A percentile compares a stretch with the other conserved stretches of the same genome.
These are phyloP conservation scores for Aciculosporium take DNA, from an alignment of 2,329 filamentous ascomycete genomes.

Conservation along the genomic window DNA sequence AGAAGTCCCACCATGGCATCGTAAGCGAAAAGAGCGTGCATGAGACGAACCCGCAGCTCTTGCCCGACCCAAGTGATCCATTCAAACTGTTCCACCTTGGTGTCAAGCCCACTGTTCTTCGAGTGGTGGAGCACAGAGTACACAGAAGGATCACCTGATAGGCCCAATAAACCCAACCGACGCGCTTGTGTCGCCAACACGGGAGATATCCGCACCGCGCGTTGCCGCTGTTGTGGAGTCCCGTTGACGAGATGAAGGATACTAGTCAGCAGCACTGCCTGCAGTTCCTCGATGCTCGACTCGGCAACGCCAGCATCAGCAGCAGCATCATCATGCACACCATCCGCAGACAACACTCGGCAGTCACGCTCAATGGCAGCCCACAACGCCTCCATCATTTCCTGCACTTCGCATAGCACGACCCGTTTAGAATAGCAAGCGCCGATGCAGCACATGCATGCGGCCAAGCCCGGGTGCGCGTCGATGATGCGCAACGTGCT, in stretches of 20 bases:
- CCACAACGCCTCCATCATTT: constrained; percentile 52
- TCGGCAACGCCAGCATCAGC: constrained; percentile 17
- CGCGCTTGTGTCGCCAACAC: constrained; percentile 42
- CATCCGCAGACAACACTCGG: constrained; percentile 25
- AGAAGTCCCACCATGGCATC: constrained; percentile 55
- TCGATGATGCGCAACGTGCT: constrained; percentile 55
- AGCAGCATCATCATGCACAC: constrained; percentile 9
- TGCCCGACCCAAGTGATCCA: constrained; percentile 58
- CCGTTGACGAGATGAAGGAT: constrained; percentile 57
- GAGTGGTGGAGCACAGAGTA: constrained; percentile 42
- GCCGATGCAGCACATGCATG: constrained; percentile 58
- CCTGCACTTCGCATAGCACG: constrained; percentile 45
- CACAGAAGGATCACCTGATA: constrained; percentile 28
- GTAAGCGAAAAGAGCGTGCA: constrained; percentile 50
- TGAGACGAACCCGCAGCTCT: constrained; percentile 50
- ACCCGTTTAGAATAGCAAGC: constrained; percentile 59
- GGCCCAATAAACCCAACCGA: constrained; percentile 39
- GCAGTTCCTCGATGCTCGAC: constrained; percentile 48
- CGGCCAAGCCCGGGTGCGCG: constrained; percentile 51
- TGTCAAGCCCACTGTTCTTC: constrained; percentile 37
- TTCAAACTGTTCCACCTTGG: constrained; percentile 17
- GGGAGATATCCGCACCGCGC: constrained; percentile 44
- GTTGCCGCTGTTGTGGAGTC: constrained; percentile 47
- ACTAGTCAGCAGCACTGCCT: constrained; percentile 49
- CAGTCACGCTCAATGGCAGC: constrained; percentile 43